phyloP scores from a whole-genome alignment of 805 yeast genomes.

The Starmerella gropengiesseri region DNA sequence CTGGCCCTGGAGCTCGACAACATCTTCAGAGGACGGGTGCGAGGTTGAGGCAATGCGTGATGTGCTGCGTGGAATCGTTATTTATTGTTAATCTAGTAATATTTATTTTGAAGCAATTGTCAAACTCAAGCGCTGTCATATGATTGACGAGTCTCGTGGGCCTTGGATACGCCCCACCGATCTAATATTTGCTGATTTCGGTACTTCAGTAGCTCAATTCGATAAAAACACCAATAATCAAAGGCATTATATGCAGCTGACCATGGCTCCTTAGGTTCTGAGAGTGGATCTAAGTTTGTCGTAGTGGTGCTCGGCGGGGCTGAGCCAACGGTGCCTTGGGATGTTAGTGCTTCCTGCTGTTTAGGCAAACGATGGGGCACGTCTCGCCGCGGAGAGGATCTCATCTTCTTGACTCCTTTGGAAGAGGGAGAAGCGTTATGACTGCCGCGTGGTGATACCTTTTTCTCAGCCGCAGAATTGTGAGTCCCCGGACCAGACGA shows the following conservation, averaged over 20 bases:
- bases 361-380: no score
- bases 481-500: no score
- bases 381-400: no score
- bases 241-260: slow-evolving; percentile 1
- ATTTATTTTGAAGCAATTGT: not conserved
- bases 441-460: no score
- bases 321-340: no score
- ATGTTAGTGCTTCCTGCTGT: no score
- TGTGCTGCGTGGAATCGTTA: not conserved
- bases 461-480: no score
- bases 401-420: no score
- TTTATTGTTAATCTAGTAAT: not conserved
- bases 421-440: no score
- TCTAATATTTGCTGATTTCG: not conserved
- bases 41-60: not conserved
- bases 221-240: slow-evolving; percentile 14
- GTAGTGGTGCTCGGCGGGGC: no score
- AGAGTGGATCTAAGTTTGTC: no score
- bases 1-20: slow-evolving; percentile 13
- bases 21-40: slow-evolving; percentile 11
- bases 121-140: not conserved
- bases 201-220: slow-evolving; percentile 5
- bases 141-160: not conserved
- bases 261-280: no score
- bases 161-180: not conserved